phyloP scores from a whole-genome alignment of 352 stramenopile species.

The Globisporangium echinulatum region DNA sequence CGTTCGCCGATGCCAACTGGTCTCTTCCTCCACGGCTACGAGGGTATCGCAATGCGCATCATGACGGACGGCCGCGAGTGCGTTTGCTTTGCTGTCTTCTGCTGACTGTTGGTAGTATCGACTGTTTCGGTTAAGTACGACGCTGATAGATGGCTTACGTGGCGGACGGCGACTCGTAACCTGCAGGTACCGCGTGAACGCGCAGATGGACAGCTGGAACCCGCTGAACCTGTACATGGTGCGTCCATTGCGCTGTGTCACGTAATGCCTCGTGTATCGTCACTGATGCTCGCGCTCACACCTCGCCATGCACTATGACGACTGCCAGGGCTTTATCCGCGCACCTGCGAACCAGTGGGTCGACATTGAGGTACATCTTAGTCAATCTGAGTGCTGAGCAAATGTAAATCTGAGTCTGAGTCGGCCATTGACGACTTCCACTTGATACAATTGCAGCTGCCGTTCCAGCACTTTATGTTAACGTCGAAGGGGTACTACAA shows the following conservation, averaged over 20 bases:
- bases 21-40: slow-evolving; percentile 69
- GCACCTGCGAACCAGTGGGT: slow-evolving; percentile 80
- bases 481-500: slow-evolving; percentile 82
- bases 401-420: too few relatives aligned
- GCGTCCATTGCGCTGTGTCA: background rate
- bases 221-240: slow-evolving; percentile 86
- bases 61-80: slow-evolving; percentile 83
- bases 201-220: slow-evolving; percentile 85
- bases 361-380: slow-evolving; percentile 50
- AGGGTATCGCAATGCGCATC: slow-evolving; percentile 80
- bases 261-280: slow-evolving; percentile 3
- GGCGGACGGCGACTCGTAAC: background rate
- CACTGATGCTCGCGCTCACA: background rate
- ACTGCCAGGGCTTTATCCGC: slow-evolving; percentile 66
- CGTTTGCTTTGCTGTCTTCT: background rate
- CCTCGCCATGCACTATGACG: background rate
- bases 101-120: background rate
- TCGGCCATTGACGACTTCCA: background rate
- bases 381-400: too few relatives aligned
- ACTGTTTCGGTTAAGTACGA: background rate
- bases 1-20: slow-evolving; percentile 45
- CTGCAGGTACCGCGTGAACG: slow-evolving; percentile 69
- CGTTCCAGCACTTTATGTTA: slow-evolving; percentile 74
- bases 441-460: slow-evolving; percentile 27
- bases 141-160: too few relatives aligned